Conservation (phyloP, 116 monocot species). For the Zostera marina region DNA sequence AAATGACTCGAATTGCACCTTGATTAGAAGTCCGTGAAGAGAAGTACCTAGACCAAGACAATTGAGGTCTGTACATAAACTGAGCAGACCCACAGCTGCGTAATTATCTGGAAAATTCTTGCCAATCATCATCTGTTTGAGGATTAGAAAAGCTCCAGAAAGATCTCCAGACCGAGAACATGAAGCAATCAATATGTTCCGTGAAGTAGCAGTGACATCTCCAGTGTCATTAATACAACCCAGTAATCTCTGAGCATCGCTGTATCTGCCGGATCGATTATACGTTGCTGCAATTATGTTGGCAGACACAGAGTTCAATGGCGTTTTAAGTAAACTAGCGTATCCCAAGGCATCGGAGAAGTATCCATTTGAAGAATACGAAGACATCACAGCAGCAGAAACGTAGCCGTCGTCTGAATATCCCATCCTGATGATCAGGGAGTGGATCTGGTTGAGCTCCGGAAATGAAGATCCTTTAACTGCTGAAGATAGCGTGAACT, state of each 20-base stretch:
- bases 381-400: constrained; percentile 28
- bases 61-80: constrained; percentile 39
- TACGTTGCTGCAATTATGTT: constrained; percentile 44
- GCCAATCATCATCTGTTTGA: constrained; percentile 35
- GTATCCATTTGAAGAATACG: constrained; percentile 32
- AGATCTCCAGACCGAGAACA: constrained; percentile 34
- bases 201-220: constrained; percentile 18
- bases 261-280: constrained; percentile 29
- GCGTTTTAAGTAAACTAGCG: neutral
- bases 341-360: constrained; percentile 3
- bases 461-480: constrained; percentile 21
- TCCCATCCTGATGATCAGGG: constrained; percentile 42
- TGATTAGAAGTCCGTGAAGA: constrained; percentile 55
- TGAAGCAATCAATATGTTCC: constrained; percentile 61
- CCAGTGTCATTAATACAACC: constrained; percentile 19
- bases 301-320: constrained; percentile 5
- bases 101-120: constrained; percentile 30
- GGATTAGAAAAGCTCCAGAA: constrained; percentile 26
- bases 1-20: constrained; percentile 17
- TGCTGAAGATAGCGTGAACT: constrained; percentile 41
- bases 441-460: constrained; percentile 49
- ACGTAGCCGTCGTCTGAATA: constrained; percentile 35
- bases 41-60: constrained; percentile 27
- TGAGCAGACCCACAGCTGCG: constrained; percentile 41
- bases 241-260: constrained; percentile 26